Evolutionary conservation across 2,329 filamentous ascomycete species (phyloP), one percentile per base, ranked within the genome.

Genomic region (Plectosphaerella sp.): DNA sequence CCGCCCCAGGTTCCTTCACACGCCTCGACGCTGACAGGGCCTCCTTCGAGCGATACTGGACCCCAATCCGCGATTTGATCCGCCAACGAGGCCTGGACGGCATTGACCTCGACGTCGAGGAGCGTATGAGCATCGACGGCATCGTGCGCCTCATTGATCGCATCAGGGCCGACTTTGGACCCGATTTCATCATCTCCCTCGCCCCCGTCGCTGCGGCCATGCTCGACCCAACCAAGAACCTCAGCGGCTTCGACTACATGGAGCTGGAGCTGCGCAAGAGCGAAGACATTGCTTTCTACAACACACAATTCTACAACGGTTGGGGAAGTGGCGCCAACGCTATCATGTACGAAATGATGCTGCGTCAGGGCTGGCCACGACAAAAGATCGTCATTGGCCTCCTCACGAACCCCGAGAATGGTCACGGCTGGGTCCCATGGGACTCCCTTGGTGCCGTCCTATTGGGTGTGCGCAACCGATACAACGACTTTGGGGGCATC

Each of bases 291-390:
- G 77, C 79, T 3, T 97, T 91, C 83, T 96, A 96, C 68, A 96
- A 96, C 64, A 79, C 87, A 6, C 92, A 97, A 64, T 96, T 96
- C 69, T 97, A 97, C 76, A 94, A 89, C 64, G 91, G 91, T 2
- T 97, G 90, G 86, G 90, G 90, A 9, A 75, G 77, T 58, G 71
- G 77, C 54, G 67, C 61, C 45, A 73, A 62, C 25, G 69, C 77
- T 0, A 51, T 64, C 41, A 72, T 75, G 64, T 84, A 80, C 62
- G 74, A 81, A 51, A 59, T 67, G 48, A 75, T 83, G 49, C 58
- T 83, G 9, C 72, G 74, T 14, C 74, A 78, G 45, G 91, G 91
- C 9, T 96, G 89, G 86, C 74, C 80, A 2, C 78, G 89, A 0
- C 72, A 82, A 18, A 88, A 87, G 63, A 76, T 97, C 3, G 89